These are phyloP conservation scores for Septoria linicola DNA, from an alignment of 2,329 filamentous ascomycete genomes.

Conservation along the genomic window DNA sequence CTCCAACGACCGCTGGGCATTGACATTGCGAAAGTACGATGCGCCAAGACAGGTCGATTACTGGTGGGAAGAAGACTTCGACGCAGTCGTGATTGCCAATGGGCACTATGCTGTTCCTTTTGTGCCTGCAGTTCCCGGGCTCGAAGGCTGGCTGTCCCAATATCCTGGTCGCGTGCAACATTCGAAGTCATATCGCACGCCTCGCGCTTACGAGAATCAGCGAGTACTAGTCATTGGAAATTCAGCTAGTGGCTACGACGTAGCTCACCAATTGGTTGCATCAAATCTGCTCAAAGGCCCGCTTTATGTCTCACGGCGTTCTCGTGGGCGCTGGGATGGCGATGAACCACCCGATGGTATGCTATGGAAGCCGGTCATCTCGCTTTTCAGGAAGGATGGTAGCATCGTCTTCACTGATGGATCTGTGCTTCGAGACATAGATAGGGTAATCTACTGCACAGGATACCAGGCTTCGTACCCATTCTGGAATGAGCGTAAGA, in stretches of 20 bases:
- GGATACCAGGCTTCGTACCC: constrained; percentile 46
- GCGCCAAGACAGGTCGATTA: constrained; percentile 46
- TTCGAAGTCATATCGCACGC: constrained; percentile 43
- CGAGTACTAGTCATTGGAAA: constrained; percentile 37
- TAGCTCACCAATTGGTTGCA: constrained; percentile 29
- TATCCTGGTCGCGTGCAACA: constrained; percentile 49
- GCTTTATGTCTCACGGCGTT: constrained; percentile 54
- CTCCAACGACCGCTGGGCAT: constrained; percentile 44
- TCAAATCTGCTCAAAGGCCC: constrained; percentile 38
- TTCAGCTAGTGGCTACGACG: constrained; percentile 38
- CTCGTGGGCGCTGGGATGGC: constrained; percentile 53
- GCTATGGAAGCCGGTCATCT: constrained; percentile 56
- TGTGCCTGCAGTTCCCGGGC: constrained; percentile 48
- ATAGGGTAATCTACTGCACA: constrained; percentile 38
- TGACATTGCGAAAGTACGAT: constrained; percentile 52
- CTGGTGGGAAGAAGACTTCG: constrained; percentile 57
- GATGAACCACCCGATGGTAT: constrained; percentile 49
- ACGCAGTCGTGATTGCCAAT: constrained; percentile 38
- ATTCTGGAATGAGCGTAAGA: constrained; percentile 51
- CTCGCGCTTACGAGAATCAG: constrained; percentile 15
- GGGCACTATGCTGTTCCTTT: constrained; percentile 39
- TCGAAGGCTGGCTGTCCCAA: constrained; percentile 57
- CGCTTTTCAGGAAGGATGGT: constrained; percentile 39
- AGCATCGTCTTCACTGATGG: constrained; percentile 34
- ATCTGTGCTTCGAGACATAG: constrained; percentile 29